Evolutionary conservation across 768 basidiomycete genomes (phyloP), one percentile per base, ranked within the genome.

Genomic region (Epithele typhae): DNA sequence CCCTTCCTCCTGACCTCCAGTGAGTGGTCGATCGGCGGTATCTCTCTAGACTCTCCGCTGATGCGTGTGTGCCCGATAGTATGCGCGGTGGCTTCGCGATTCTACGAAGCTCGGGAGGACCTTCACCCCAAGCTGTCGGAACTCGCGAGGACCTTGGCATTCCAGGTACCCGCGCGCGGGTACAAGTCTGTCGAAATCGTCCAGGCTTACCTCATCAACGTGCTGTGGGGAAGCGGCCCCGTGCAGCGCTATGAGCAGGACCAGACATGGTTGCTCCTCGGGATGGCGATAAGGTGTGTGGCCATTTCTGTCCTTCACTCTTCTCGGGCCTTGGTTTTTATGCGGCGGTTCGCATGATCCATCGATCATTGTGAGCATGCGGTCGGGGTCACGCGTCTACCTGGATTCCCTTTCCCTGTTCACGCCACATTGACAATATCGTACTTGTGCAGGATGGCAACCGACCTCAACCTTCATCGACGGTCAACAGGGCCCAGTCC

Each of bases 171-270:
- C 17, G 88, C 87, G 14, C 75, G 76, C 52, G 91, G 91, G 0
- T 92, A 90, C 72, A 95, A 95, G 66, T 87, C 84, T n/a, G 79
- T 92, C 36, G 92, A 93, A 68, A 92, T 95, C 50, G 90, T 94
- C 4, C 94, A 99, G 61, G 95, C 92, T 0, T 99, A 96, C 64
- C 70, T 97, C 17, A 72, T 99, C 8, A 81, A 97, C 43, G 75
- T 86, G 2, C 66, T 92, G 12, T 98, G 91, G 86, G 92, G 93
- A 5, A 85, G 91, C 55, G 93, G 93, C 18, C 93, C 94, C 4
- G 92, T 93, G 18, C 93, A 98, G 64, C 80, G 93, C 7, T 99
- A 92, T 59, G 95, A 99, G 62, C 92, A 95, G 57, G 95, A 99
- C 66, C 82, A 86, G 57, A 97, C 94, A 0, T 98, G 92, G 91